Conservation (phyloP, 352 stramenopile species). For the Phytophthora pistaciae region DNA sequence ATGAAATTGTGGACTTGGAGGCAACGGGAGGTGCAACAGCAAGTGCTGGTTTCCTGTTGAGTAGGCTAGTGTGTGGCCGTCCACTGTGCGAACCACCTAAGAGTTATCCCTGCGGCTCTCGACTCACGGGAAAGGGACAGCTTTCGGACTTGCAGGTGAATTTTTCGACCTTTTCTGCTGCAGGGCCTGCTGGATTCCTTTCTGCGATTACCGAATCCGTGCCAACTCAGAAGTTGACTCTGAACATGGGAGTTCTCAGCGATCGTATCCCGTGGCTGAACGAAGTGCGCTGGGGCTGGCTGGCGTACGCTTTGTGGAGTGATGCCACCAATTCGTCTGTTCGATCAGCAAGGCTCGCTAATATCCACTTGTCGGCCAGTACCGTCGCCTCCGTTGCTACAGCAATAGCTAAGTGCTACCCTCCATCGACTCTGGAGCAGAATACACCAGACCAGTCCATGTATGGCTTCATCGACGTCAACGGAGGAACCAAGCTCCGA, state of each 20-base stretch:
- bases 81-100: neutral
- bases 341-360: conserved; percentile 4
- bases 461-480: neutral
- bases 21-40: neutral
- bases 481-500: neutral
- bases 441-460: neutral
- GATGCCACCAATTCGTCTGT: neutral
- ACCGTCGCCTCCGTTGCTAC: conserved; percentile 3
- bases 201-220: neutral
- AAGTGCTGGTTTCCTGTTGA: conserved; percentile 9
- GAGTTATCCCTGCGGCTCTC: neutral
- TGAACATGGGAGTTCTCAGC: conserved; percentile 10
- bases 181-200: neutral
- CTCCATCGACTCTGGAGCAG: conserved; percentile 1
- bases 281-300: neutral
- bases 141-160: neutral
- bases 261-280: conserved; percentile 1
- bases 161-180: neutral
- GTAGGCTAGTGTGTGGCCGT: conserved; percentile 5
- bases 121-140: neutral
- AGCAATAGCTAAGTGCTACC: conserved; percentile 9
- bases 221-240: neutral
- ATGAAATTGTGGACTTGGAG: conserved; percentile 7
- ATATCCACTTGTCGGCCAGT: conserved; percentile 15
- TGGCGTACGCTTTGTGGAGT: neutral